Evolutionary conservation across 2,329 filamentous ascomycete species (phyloP).

Genomic region (Aspergillus flavus): DNA sequence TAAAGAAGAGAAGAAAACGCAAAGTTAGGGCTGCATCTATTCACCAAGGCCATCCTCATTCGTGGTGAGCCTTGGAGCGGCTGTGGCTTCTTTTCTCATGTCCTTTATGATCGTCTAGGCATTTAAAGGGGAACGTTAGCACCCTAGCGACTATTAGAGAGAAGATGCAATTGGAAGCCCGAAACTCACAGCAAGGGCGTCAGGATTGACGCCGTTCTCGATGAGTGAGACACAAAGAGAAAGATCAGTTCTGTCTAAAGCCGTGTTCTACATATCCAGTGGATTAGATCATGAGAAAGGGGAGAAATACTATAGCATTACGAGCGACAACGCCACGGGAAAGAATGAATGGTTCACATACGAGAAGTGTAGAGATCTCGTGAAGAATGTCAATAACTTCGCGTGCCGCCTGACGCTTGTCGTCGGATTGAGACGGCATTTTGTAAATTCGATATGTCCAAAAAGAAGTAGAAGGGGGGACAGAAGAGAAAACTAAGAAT

Average conservation of each 20-base stretch:
- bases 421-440: constrained; percentile 47
- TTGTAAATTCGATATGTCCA: constrained; percentile 13
- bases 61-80: constrained; percentile 27
- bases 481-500: background rate
- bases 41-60: constrained; percentile 24
- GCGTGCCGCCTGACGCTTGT: constrained; percentile 52
- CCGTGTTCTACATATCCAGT: constrained; percentile 71
- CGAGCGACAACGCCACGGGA: constrained; percentile 3
- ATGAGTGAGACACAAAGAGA: constrained; percentile 96
- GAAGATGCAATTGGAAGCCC: background rate
- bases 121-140: constrained; percentile 14
- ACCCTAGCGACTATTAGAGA: background rate
- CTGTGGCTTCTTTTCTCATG: constrained; percentile 43
- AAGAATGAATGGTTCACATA: constrained; percentile 27
- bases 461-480: background rate
- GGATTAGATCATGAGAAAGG: background rate
- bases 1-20: background rate
- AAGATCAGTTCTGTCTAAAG: constrained; percentile 85
- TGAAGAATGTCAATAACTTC: constrained; percentile 56
- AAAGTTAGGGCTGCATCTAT: constrained; percentile 5
- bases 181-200: constrained; percentile 80
- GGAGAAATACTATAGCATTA: background rate
- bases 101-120: constrained; percentile 50
- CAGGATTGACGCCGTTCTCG: constrained; percentile 95
- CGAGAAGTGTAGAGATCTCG: constrained; percentile 52